Base-by-base conservation (phyloP, 257 asterid genomes). In the Fraxinus quadrangulata region DNA sequence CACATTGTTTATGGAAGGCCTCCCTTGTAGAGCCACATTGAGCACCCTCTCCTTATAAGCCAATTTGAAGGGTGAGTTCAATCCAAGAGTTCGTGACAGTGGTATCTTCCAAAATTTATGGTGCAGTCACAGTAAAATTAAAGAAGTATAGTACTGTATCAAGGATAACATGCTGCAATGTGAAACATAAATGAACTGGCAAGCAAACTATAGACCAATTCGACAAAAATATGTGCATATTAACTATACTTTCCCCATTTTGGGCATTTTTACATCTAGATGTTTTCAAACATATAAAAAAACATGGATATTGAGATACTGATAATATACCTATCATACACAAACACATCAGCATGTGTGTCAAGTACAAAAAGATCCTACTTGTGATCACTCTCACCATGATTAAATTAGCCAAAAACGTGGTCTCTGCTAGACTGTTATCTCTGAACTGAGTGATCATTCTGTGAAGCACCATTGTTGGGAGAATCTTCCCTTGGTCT, bases 401-500 rank as follows among this genome's bases (percentile, higher is more conserved):
- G 31, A 45, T 61, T 42, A 21, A 40, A 54, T 30, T 34, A 74
- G 70, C 28, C 40, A 76, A 26, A 65, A 40, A 63, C 10, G 21
- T 17, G 42, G 16, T 68, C 7, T 39, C 30, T 23, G 34, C 10
- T 21, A 14, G 36, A 34, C 49, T 39, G 51, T 81, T 80, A 84
- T 26, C 86, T 79, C 54, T 17, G 80, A 77, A 40, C 33, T 3
- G 77, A 70, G 65, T 61, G 78, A 73, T 72, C 56, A 24, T 82
- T 78, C 39, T 16, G 80, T 26, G 86, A 67, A 40, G 89, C 79
- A 11, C 17, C 82, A 80, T 70, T 54, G 23, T 79, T 75, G 17
- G 76, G 31, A 5, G 86, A 51, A 67, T 37, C 74, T 70, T 51
- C 86, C 75, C 91, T 70, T 79, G 88, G 72, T 33, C 85, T 83